Conservation (phyloP, 805 yeast species). For the Candida mattraensis region DNA sequence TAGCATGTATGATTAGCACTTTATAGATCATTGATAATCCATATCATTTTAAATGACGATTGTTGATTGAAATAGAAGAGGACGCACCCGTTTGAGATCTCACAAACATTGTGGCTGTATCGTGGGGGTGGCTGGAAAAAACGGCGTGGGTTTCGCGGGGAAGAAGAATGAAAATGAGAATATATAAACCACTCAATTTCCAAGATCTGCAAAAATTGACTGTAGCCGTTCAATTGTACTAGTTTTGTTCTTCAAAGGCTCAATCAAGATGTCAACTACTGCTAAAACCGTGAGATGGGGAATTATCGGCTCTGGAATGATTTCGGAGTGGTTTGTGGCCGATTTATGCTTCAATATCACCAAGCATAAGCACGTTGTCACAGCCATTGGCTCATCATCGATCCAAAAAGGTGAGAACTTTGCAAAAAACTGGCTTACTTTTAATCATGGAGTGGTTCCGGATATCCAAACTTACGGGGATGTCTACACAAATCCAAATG, state of each 20-base stretch:
- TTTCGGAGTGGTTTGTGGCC: conserved; percentile 43
- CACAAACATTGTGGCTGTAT: neutral
- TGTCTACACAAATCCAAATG: conserved; percentile 40
- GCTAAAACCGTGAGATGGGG: conserved; percentile 38
- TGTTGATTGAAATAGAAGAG: too few species aligned
- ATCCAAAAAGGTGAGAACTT: conserved; percentile 38
- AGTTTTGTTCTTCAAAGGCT: too few species aligned
- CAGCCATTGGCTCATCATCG: conserved; percentile 41
- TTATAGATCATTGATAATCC: too few species aligned
- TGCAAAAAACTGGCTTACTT: conserved; percentile 18
- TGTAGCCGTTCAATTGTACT: too few species aligned
- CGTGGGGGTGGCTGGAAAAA: neutral
- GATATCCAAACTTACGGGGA: conserved; percentile 39
- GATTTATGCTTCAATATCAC: conserved; percentile 34
- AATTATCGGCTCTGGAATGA: conserved; percentile 49
- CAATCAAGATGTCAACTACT: too few species aligned
- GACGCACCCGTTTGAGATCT: too few species aligned
- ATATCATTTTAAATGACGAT: neutral
- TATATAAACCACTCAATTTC: too few species aligned
- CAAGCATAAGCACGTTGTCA: conserved; percentile 33
- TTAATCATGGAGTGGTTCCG: conserved; percentile 15
- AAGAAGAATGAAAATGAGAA: too few species aligned
- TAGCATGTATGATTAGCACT: neutral
- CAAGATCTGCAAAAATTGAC: too few species aligned
- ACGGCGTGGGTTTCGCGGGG: neutral